Base-by-base conservation (phyloP, 495 filamentous ascomycete genomes). In the Neurospora sp. region DNA sequence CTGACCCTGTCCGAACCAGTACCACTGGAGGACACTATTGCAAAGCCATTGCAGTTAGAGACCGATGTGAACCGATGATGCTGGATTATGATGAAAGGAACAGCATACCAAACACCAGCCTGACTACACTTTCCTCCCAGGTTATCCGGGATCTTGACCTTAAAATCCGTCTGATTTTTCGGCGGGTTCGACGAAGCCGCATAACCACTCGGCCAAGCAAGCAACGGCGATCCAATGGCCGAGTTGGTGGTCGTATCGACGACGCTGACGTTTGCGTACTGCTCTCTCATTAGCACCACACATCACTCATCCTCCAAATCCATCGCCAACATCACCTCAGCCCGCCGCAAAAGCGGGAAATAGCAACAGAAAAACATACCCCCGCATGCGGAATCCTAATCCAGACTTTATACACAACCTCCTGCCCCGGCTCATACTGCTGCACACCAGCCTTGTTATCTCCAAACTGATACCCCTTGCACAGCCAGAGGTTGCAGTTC, bases 401-500 rank as follows among this genome's bases (percentile, higher is more conserved):
- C 40, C 85, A 85, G 59, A 91, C 86, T 31, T 84, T 82, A 72
- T 92, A 84, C 77, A 85, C 81, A 74, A 93, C 83, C 7, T 81
- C 84, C 78, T 93, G 81, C 43, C 91, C 90, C 5, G 88, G 79
- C 10, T 81, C 85, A 83, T 90, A 92, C 21, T 78, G 82, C 76
- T 90, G 85, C 45, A 92, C 86, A 76, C 91, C 89, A 75, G 81
- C 90, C 62, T 77, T 86, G 86, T 92, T 92, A 85, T 93, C 91
- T 73, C 76, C 89, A 80, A 89, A 92, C 81, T 92, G 89, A 81
- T 88, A 88, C 70, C 91, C 91, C 77, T 89, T 90, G 90, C 91
- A 93, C 17, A 91, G 85, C 82, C 84, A 92, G 69, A 91, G 81
- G 80, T 92, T 86, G 83, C 91, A 93, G 59, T 82, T 83, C 11